Conservation (phyloP, 1,139 yeast genomes). For the Scheffersomyces titani region DNA sequence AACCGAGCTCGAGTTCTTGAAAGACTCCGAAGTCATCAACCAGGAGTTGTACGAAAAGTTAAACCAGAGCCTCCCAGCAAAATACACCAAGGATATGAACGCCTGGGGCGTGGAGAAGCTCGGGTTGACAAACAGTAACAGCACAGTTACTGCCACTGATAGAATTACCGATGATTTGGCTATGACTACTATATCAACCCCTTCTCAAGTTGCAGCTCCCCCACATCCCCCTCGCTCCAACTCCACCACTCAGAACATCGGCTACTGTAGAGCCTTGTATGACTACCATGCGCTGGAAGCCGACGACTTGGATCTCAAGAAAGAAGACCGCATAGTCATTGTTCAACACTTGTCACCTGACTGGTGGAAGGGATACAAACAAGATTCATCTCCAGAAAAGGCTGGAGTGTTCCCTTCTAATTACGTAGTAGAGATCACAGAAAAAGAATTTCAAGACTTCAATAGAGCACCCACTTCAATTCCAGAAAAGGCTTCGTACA, state of each 20-base stretch:
- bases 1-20: conserved; percentile 79
- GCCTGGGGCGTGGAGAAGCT: conserved; percentile 53
- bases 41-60: conserved; percentile 58
- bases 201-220: conserved; percentile 14
- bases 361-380: conserved; percentile 84
- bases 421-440: conserved; percentile 60
- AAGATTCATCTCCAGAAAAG: conserved; percentile 39
- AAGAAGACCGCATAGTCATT: conserved; percentile 71
- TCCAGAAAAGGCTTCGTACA: conserved; percentile 22
- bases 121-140: conserved; percentile 9
- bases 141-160: conserved; percentile 13
- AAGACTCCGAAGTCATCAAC: conserved; percentile 74
- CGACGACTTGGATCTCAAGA: conserved; percentile 65
- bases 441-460: conserved; percentile 29
- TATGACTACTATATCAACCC: conserved; percentile 22
- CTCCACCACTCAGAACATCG: conserved; percentile 27
- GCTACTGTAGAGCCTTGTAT: conserved; percentile 65
- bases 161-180: conserved; percentile 22
- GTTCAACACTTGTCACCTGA: conserved; percentile 76
- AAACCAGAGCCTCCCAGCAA: conserved; percentile 55
- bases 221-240: conserved; percentile 22
- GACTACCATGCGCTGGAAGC: conserved; percentile 69
- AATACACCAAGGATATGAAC: conserved; percentile 54
- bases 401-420: conserved; percentile 90
- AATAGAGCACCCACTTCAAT: conserved; percentile 7